Evolutionary conservation across 2,329 filamentous ascomycete species (phyloP), one percentile per base, ranked within the genome.

Genomic region (Rutstroemia sp.): DNA sequence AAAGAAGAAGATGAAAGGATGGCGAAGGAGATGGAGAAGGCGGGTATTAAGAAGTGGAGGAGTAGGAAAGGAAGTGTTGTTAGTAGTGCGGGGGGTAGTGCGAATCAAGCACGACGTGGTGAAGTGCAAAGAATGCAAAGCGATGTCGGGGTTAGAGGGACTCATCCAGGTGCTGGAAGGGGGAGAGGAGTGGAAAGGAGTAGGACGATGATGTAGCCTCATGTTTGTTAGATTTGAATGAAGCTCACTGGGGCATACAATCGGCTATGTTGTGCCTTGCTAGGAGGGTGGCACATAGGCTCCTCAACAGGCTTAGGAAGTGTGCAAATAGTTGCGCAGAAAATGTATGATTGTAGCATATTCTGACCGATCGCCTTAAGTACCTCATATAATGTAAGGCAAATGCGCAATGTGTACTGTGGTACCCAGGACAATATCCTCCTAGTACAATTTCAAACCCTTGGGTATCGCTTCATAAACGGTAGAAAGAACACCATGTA

Each of bases 251-350:
- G 34, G 21, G 39, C n/a, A 39, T 16, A 12, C 4, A 54, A 27
- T 5, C 18, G 5, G 37, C 34, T 4, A 8, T 37, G n/a, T 72
- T 73, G 23, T 9, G 12, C 30, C 30, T 34, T 34, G 10, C 30
- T 34, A 34, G 30, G 1, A 12, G 10, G 1, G 12, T 14, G 30
- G 12, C 30, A 14, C 30, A 34, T 34, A 4, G 4, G 4, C 30
- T 10, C 5, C 12, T 12, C 10, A 34, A 34, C 10, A 34, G 30
- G 10, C 12, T 34, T 12, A 34, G 9, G 3, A 12, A 4, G 10
- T 23, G 30, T 34, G 30, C 30, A 5, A 34, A 34, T 34, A 4
- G 30, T 9, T 34, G 3, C 9, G 30, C 10, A 34, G 30, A 34
- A 34, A 34, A 34, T 34, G 12, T 12, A 34, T 12, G 12, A 34